Base-by-base conservation (phyloP, 2,329 filamentous ascomycete species). In the Aspergillus latus region DNA sequence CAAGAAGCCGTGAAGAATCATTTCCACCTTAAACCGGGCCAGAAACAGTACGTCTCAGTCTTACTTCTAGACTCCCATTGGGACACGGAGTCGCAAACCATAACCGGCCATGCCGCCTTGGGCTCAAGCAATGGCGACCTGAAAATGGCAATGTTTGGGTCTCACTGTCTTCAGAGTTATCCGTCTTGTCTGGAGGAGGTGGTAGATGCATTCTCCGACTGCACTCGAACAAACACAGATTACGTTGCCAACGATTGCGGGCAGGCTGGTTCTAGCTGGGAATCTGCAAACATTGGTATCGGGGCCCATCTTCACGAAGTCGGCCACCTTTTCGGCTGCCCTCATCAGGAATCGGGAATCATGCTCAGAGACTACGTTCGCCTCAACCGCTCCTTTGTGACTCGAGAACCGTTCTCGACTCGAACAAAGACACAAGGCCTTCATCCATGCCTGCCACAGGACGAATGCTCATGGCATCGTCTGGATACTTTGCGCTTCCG, bases 211-310 rank as follows among this genome's bases (percentile, higher is more conserved):
- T 96, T 97, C 66, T 88, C 85, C 13, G 92, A 97, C 73, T 96
- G 92, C 72, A 96, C 92, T 2, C 85, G 88, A 32, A 97, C 92
- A 0, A 90, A 97, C 69, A 89, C 87, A 8, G 83, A 85, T 39
- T 83, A 84, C 64, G 86, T 96, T 36, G 88, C 89, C 13, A 96
- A 97, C 66, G 90, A 96, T 70, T 90, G 86, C 71, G 88, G 89
- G 64, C 90, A 96, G 63, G 88, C 87, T 5, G 92, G 92, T 26
- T 96, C 90, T 69, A 94, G 87, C 46, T 97, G 93, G 93, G 93
- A 97, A 72, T 87, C 92, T n/a, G 92, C 90, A 28, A 96, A 93
- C 65, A 88, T 96, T 59, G 92, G 92, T 30, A 95, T 97, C 62
- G 93, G 93, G 7, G 92, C 91, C 8, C 93, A 97, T 72, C 74